Percentiles rank a stretch among this genome's conserved stretches.
These are phyloP conservation scores for Penicillium sp. DNA, from an alignment of 2,329 filamentous ascomycete genomes.

Conservation along the genomic window DNA sequence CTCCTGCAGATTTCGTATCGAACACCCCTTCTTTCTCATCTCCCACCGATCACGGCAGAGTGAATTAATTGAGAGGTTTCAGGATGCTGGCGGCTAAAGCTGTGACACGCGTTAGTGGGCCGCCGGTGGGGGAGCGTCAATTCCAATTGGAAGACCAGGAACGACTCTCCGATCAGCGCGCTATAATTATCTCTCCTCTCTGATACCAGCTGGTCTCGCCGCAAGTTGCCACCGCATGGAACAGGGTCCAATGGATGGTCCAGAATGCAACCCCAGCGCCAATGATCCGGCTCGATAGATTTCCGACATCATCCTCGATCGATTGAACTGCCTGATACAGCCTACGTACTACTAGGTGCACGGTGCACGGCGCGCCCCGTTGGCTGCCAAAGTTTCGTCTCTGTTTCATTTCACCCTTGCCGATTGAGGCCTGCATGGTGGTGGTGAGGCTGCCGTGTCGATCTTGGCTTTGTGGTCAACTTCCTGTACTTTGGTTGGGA, in stretches of 20 bases:
- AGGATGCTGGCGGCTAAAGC: slow-evolving; percentile 6
- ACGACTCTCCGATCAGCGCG: slow-evolving; percentile 5
- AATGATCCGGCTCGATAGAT: too few species aligned
- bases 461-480: too few species aligned
- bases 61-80: slow-evolving; percentile 3
- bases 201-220: too few species aligned
- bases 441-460: slow-evolving; percentile 11
- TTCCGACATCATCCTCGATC: too few species aligned
- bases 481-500: too few species aligned
- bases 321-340: too few species aligned
- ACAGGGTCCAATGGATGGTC: slow-evolving; percentile 10
- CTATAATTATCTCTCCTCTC: slow-evolving; percentile 25
- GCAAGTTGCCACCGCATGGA: slow-evolving; percentile 10
- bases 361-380: slow-evolving; percentile 3
- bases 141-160: slow-evolving; percentile 22
- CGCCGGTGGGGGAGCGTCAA: slow-evolving; percentile 14
- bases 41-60: neutral
- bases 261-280: too few species aligned
- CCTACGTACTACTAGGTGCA: slow-evolving; percentile 3
- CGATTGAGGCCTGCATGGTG: slow-evolving; percentile 10
- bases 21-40: neutral
- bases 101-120: slow-evolving; percentile 39
- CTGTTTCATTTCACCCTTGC: slow-evolving; percentile 17
- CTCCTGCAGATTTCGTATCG: too few species aligned
- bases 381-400: slow-evolving; percentile 10